Percentiles rank a stretch among this genome's conserved stretches.
These are phyloP conservation scores for Butyriboletus loyo DNA, from an alignment of 768 basidiomycete genomes.

Conservation along the genomic window DNA sequence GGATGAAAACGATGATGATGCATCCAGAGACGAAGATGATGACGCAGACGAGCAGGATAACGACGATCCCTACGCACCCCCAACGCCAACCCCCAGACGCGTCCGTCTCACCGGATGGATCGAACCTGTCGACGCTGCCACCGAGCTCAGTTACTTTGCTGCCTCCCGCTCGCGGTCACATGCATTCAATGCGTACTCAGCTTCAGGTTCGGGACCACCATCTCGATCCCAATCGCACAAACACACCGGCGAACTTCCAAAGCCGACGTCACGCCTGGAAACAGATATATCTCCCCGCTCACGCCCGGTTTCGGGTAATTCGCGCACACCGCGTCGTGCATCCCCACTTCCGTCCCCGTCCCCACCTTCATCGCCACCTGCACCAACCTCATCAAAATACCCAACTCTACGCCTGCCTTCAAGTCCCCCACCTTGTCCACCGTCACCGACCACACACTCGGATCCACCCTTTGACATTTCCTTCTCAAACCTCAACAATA, in stretches of 20 bases:
- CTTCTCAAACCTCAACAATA: slow-evolving; percentile 23
- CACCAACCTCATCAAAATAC: not conserved
- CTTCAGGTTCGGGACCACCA: not conserved
- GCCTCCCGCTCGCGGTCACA: slow-evolving; percentile 22
- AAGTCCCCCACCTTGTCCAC: slow-evolving; percentile 6
- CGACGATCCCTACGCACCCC: slow-evolving; percentile 16
- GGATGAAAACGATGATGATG: not conserved
- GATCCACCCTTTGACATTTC: slow-evolving; percentile 24
- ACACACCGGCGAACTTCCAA: not conserved
- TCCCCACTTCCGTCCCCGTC: not conserved
- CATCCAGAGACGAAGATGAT: not conserved
- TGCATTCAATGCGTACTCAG: not conserved
- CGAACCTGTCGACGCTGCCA: slow-evolving; percentile 47
- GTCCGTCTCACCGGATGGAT: slow-evolving; percentile 57
- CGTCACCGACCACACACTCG: slow-evolving; percentile 2
- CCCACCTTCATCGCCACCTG: not conserved
- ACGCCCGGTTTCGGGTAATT: not conserved
- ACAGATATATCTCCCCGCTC: not conserved
- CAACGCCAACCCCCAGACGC: slow-evolving; percentile 21
- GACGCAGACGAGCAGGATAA: slow-evolving; percentile 6
- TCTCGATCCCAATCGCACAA: not conserved
- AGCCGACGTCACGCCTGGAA: not conserved
- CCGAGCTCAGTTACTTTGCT: slow-evolving; percentile 52
- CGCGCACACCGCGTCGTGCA: not conserved
- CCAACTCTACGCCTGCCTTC: not conserved